Evolutionary conservation across 2,329 filamentous ascomycete species (phyloP).

Genomic region (Fusarium concolor): DNA sequence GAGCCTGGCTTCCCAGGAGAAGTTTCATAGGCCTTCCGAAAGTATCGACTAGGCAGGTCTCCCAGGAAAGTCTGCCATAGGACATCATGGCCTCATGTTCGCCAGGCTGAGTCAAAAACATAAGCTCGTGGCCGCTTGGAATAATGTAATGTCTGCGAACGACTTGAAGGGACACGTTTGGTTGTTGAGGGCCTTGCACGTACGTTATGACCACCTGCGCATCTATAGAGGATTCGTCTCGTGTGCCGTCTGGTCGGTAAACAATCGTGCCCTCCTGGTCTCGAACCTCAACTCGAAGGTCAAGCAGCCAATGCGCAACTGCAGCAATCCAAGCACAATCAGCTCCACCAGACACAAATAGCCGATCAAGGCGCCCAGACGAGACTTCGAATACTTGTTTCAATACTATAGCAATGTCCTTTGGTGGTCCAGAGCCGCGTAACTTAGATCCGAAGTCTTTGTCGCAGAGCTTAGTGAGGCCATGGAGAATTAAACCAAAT

Average conservation of each 20-base stretch:
- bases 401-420: rapidly evolving
- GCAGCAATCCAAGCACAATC: not conserved
- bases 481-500: rapidly evolving
- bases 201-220: rapidly evolving
- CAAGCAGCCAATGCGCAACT: not conserved
- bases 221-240: rapidly evolving
- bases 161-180: rapidly evolving
- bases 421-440: not conserved
- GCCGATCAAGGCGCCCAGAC: rapidly evolving
- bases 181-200: no score
- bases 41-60: not conserved
- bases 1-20: rapidly evolving
- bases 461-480: rapidly evolving
- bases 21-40: not conserved
- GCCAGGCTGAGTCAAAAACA: no score
- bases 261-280: rapidly evolving
- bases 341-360: rapidly evolving
- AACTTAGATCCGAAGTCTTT: no score
- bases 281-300: not conserved
- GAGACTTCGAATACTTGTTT: not conserved
- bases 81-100: no score
- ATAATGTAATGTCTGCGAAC: rapidly evolving
- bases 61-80: rapidly evolving
- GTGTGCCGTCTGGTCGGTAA: rapidly evolving
- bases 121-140: rapidly evolving